Base-by-base conservation (phyloP, 495 filamentous ascomycete species). In the Daldinia childiae region DNA sequence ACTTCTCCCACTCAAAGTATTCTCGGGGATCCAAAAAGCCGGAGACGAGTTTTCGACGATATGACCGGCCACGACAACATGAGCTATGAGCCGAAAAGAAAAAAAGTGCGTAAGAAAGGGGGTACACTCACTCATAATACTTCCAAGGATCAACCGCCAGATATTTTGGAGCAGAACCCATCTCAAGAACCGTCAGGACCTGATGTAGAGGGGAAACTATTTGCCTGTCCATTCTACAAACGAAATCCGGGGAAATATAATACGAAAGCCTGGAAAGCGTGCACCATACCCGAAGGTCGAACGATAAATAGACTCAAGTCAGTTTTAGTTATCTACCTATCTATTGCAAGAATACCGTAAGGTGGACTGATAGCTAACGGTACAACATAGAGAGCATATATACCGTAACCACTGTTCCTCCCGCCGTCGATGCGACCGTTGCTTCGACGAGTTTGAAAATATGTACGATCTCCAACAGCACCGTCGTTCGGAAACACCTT, bases 201-300 rank as follows among this genome's bases (percentile, higher is more conserved):
- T 39, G 26, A 12, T 4, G 7, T 2, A 26, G 62, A 62, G n/a
- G 34, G 57, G 9, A 65, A 30, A 12, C 34, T 58, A 2, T 73
- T 73, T 41, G 70, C 74, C 8, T 76, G 74, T 12, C 74, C 74
- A 6, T 76, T 73, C 34, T 56, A 61, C 51, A 70, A 73, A 34
- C 17, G 55, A 30, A 66, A 73, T 52, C 74, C 74, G 0, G 52
- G 34, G 6, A 71, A 56, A 15, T 73, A 73, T 27, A 60, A 58
- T 24, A 73, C 62, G 24, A 73, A 70, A n/a, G 24, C 43, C 24
- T 66, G 66, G 71, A 74, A 69, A 59, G 34, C 65, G 27, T 74
- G 71, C 27, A 43, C 56, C n/a, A 57, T 39, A n/a, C 62, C 58
- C 3, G 66, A 62, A 11, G 50, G 50, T 12, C 58, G 71, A 58